Percentiles rank a stretch among this genome's conserved stretches.
Evolutionary conservation across 192 early-diverging fungal genomes (phyloP).

Genomic region (Linderina pennispora): DNA sequence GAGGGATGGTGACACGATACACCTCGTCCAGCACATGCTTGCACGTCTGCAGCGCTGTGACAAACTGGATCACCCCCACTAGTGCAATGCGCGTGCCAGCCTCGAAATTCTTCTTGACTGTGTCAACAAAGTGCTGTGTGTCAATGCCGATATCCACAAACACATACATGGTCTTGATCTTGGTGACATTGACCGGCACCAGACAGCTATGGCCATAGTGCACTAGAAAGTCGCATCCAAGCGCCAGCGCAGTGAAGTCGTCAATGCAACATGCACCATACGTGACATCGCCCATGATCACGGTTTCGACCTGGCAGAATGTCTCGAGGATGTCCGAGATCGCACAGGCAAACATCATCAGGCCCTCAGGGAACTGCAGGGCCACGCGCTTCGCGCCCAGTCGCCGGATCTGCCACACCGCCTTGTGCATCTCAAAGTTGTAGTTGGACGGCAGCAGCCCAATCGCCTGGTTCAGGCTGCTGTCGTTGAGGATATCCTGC

Average conservation of each 20-base stretch:
- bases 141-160: constrained; percentile 99
- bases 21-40: constrained; percentile 40
- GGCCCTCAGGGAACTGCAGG: constrained; percentile 95
- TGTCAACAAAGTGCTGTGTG: constrained; percentile 85
- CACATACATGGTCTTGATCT: constrained; percentile 93
- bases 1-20: constrained; percentile 77
- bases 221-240: constrained; percentile 96
- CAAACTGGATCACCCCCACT: constrained; percentile 95
- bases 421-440: constrained; percentile 99
- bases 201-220: constrained; percentile 98
- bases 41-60: constrained; percentile 72
- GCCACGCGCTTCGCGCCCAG: constrained; percentile 78
- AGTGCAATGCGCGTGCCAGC: constrained; percentile 66
- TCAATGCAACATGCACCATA: constrained; percentile 99
- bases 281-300: constrained; percentile 98
- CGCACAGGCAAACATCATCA: constrained; percentile 88
- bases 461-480: constrained; percentile 77
- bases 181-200: constrained; percentile 92
- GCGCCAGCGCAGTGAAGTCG: constrained; percentile 86
- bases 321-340: constrained; percentile 91
- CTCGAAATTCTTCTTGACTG: constrained; percentile 82
- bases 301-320: constrained; percentile 72
- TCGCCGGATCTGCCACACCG: constrained; percentile 80
- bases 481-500: constrained; percentile 74
- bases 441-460: constrained; percentile 87